These are phyloP conservation scores for Suhomyces taliae DNA, from an alignment of 1,139 yeast genomes.

Conservation along the genomic window DNA sequence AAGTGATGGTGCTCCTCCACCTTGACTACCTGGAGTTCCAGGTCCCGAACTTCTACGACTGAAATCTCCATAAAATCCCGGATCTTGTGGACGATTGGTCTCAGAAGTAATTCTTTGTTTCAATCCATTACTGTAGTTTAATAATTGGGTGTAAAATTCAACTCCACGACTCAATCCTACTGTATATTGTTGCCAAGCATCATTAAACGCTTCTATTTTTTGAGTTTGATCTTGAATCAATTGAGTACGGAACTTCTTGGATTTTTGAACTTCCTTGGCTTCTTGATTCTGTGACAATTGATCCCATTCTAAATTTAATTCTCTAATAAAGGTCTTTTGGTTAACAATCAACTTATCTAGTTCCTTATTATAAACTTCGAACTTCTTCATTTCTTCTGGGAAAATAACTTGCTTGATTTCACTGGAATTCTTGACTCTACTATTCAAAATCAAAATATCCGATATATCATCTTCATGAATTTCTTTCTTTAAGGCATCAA, in stretches of 20 bases:
- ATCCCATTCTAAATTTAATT: constrained; percentile 60
- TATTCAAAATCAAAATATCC: constrained; percentile 68
- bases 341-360: constrained; percentile 66
- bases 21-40: neutral
- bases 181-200: constrained; percentile 59
- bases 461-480: constrained; percentile 88
- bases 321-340: constrained; percentile 58
- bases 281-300: constrained; percentile 48
- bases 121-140: constrained; percentile 42
- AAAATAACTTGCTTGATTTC: constrained; percentile 64
- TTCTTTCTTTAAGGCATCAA: constrained; percentile 64
- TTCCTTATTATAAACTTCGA: constrained; percentile 65
- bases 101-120: constrained; percentile 23
- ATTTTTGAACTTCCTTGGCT: constrained; percentile 37
- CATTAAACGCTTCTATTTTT: constrained; percentile 46
- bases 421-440: constrained; percentile 52
- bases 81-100: neutral
- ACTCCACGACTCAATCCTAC: constrained; percentile 62
- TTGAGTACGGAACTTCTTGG: constrained; percentile 31
- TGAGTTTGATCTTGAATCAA: constrained; percentile 18
- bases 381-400: constrained; percentile 74
- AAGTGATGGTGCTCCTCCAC: constrained; percentile 3
- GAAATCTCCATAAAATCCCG: neutral
- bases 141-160: constrained; percentile 60
- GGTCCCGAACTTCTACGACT: neutral